These are phyloP conservation scores for Cinchona pubescens DNA, from an alignment of 257 asterid species.

Conservation along the genomic window DNA sequence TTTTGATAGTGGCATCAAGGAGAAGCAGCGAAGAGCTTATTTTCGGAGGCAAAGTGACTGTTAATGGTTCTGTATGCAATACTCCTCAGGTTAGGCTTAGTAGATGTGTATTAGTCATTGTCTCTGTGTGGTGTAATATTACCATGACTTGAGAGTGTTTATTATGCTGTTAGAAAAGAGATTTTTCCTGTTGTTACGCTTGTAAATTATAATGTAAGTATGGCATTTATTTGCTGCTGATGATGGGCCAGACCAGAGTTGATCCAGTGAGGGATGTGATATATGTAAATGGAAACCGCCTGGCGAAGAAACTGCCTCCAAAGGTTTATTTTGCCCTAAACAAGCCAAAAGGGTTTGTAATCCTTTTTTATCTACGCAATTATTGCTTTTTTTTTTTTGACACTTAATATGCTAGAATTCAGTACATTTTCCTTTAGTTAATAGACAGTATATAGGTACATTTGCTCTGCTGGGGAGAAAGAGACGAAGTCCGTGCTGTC, in stretches of 20 bases:
- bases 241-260: conserved; percentile 74
- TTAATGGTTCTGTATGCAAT: conserved; percentile 87
- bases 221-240: conserved; percentile 16
- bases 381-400: conserved; percentile 3
- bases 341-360: conserved; percentile 96
- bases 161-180: neutral
- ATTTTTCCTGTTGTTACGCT: neutral
- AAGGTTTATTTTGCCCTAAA: conserved; percentile 91
- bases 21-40: conserved; percentile 95
- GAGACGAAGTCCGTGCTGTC: conserved; percentile 78
- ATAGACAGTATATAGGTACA: conserved; percentile 56
- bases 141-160: neutral
- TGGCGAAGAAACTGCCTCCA: conserved; percentile 84
- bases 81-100: conserved; percentile 73
- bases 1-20: conserved; percentile 82
- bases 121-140: neutral
- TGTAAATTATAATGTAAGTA: neutral
- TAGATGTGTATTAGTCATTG: neutral
- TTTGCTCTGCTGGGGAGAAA: conserved; percentile 91
- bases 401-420: conserved; percentile 6
- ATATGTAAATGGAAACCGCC: conserved; percentile 81
- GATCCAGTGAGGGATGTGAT: conserved; percentile 86
- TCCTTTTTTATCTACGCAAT: conserved; percentile 17
- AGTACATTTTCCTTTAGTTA: conserved; percentile 18
- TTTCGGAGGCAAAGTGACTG: conserved; percentile 85